Base-by-base conservation (phyloP, 2,329 filamentous ascomycete genomes). In the Aspergillus sp. region DNA sequence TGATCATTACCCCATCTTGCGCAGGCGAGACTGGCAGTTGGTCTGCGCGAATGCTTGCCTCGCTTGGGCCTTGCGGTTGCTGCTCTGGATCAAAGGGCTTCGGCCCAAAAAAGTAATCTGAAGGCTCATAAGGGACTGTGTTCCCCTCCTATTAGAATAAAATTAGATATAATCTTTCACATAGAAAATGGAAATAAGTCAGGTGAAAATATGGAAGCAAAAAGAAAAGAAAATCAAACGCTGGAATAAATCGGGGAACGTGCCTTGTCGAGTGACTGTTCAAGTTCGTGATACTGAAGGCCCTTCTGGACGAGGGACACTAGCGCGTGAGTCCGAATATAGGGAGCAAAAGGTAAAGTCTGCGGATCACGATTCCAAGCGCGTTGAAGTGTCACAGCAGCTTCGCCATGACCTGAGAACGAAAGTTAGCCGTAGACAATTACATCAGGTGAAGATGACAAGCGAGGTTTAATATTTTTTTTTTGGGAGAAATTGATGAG, bases 341-440 rank as follows among this genome's bases (percentile, higher is more conserved):
- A 78, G 47, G 77, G 79, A 57, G 85, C 84, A 73, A 88, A 88
- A 18, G 85, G 83, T 47, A 87, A 78, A 64, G 74, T 76, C 65
- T 87, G 83, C 53, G 84, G 84, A 68, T 88, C 81, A 67, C 81
- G 80, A 67, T 83, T 79, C 85, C 85, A 88, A 71, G 84, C 83
- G 64, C 81, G 80, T 70, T 84, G 82, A 61, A 88, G 78, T 72
- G 81, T 83, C 61, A 84, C 78, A 47, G 83, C 83, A 50, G 84
- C 83, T 65, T 83, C 83, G 54, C 83, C 81, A 73, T 83, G 83
- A 58, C 82, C 82, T 83, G 63, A 49, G 36, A 59, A 51, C 26
- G 52, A 22, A 32, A 44, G 56, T 63, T 57, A 60, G 59, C 51
- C 13, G 20, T 17, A 39, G 18, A 41, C 15, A 24, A 38, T 52